Conservation (phyloP, 2,329 filamentous ascomycete genomes). For the Neopestalotiopsis sp. region DNA sequence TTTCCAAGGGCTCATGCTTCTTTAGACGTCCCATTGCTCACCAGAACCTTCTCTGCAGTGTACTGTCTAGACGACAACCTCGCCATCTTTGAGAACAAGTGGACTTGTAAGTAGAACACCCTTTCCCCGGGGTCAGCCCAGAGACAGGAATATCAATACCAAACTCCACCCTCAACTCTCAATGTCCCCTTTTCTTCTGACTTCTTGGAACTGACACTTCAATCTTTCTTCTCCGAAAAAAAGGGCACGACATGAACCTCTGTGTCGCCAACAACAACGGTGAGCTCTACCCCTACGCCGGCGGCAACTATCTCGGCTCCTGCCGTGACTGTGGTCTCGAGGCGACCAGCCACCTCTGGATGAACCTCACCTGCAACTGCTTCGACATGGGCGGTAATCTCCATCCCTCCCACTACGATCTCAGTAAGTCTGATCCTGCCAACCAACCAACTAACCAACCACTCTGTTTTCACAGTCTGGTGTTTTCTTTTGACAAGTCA, state of each 20-base stretch:
- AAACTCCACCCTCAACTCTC: background rate
- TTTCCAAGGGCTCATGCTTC: background rate
- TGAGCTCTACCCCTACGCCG: conserved; percentile 29
- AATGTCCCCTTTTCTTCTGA: no score
- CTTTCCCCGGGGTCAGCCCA: background rate
- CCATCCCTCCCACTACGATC: conserved; percentile 28
- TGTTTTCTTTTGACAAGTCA: no score
- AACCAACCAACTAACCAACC: no score
- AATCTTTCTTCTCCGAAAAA: background rate
- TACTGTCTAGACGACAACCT: conserved; percentile 45
- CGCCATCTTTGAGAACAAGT: conserved; percentile 42
- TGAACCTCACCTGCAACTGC: conserved; percentile 33
- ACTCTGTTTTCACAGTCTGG: no score
- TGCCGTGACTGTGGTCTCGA: conserved; percentile 33
- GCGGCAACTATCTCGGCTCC: conserved; percentile 33
- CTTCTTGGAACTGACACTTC: conserved; percentile 12
- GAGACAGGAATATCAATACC: background rate
- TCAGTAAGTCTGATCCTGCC: conserved; percentile 27
- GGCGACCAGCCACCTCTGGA: conserved; percentile 29
- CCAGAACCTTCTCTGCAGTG: conserved; percentile 20
- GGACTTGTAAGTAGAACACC: conserved; percentile 39
- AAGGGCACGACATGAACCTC: conserved; percentile 42
- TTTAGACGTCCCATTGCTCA: background rate
- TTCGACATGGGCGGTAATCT: conserved; percentile 25
- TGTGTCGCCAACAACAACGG: conserved; percentile 36